These are phyloP conservation scores for Cryptococcus depauperatus DNA, from an alignment of 1,284 basidiomycete species.

Conservation along the genomic window DNA sequence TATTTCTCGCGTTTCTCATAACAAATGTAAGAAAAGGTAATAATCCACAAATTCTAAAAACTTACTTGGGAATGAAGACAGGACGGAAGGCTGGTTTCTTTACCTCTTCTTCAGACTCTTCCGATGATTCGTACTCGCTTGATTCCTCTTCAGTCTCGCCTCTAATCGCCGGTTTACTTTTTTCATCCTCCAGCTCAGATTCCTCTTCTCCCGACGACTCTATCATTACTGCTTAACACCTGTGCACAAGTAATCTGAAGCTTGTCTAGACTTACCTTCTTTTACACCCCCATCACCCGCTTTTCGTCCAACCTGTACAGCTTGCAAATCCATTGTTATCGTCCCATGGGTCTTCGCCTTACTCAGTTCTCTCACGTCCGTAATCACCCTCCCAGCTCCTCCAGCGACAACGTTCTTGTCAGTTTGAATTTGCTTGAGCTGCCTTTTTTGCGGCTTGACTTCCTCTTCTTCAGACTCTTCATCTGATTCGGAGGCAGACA, in stretches of 20 bases:
- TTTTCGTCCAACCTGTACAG: slow-evolving; percentile 34
- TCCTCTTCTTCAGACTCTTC: slow-evolving; percentile 17
- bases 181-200: slow-evolving; percentile 34
- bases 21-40: neutral
- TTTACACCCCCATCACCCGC: slow-evolving; percentile 28
- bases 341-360: slow-evolving; percentile 5
- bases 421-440: slow-evolving; percentile 1
- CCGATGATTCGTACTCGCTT: slow-evolving; percentile 44
- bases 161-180: slow-evolving; percentile 16
- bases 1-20: slow-evolving; percentile 31
- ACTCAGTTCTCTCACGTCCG: slow-evolving; percentile 4
- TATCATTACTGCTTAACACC: slow-evolving; percentile 10
- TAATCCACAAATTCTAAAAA: neutral
- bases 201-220: slow-evolving; percentile 31
- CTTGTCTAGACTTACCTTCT: too few species aligned
- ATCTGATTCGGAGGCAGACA: slow-evolving; percentile 24
- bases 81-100: slow-evolving; percentile 43
- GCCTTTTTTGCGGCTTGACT: neutral
- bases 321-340: slow-evolving; percentile 31
- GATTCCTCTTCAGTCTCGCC: slow-evolving; percentile 26
- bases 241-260: neutral
- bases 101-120: slow-evolving; percentile 23
- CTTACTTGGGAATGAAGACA: slow-evolving; percentile 42
- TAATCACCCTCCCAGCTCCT: slow-evolving; percentile 40
- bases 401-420: slow-evolving; percentile 37